A percentile compares a stretch with the other conserved stretches of the same genome.
Conservation (phyloP, 2,329 filamentous ascomycete genomes). For the Trichoderma sp. region DNA sequence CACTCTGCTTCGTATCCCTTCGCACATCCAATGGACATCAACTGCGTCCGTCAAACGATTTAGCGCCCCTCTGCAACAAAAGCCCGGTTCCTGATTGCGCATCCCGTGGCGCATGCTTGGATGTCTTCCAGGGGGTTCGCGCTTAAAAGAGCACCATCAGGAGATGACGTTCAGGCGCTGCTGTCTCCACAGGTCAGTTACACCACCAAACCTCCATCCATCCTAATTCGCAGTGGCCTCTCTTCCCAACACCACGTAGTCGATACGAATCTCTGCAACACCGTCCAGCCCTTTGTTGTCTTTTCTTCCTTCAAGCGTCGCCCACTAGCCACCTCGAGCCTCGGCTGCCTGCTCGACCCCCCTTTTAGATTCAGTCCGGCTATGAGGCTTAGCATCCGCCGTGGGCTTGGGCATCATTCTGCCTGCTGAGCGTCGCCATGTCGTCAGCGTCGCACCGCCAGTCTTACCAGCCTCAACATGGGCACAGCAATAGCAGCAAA, state of each 20-base stretch:
- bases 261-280: not conserved
- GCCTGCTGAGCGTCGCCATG: conserved; percentile 43
- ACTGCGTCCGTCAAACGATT: not conserved
- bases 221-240: not conserved
- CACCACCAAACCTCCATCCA: not conserved
- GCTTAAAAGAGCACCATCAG: not conserved
- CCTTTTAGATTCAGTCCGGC: conserved; percentile 22
- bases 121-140: not conserved
- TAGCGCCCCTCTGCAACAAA: not conserved
- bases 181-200: not conserved
- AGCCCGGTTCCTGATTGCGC: not conserved
- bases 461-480: conserved; percentile 48
- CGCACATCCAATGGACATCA: not conserved
- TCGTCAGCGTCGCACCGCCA: conserved; percentile 52
- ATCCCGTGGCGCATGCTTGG: not conserved
- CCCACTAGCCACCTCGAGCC: not conserved
- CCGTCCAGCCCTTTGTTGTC: not conserved
- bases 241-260: not conserved
- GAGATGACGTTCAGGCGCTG: not conserved
- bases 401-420: conserved; percentile 33
- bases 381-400: conserved; percentile 35
- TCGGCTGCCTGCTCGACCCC: conserved; percentile 7
- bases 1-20: not conserved
- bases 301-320: not conserved
- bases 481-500: conserved; percentile 47